Conservation (phyloP, 139 green algal species). For the Nannochloris sp. region DNA sequence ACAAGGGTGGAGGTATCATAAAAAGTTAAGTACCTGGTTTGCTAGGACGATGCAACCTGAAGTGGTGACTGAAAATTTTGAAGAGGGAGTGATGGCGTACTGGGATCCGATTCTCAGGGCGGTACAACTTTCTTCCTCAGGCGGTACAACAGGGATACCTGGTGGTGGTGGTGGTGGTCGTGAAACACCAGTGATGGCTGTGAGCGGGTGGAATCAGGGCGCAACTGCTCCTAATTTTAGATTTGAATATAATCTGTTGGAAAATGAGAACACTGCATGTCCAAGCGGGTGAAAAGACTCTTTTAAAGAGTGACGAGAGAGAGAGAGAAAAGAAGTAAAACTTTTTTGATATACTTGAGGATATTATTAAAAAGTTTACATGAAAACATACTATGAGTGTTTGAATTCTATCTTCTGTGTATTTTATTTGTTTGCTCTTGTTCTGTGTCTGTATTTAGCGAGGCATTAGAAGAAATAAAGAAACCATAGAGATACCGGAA, state of each 20-base stretch:
- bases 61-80: conserved; percentile 6
- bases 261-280: neutral
- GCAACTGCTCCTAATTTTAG: neutral
- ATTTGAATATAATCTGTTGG: neutral
- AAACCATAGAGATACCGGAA: too few relatives aligned
- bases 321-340: neutral
- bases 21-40: conserved; percentile 21
- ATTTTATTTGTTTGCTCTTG: neutral
- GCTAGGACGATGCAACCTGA: conserved; percentile 13
- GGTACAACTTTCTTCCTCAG: too few relatives aligned
- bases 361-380: too few relatives aligned
- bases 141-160: too few relatives aligned
- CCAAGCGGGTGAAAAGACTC: neutral
- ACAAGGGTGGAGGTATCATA: conserved; percentile 25
- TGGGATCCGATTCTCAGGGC: conserved; percentile 2
- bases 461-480: neutral
- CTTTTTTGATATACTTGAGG: too few relatives aligned
- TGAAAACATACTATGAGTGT: too few relatives aligned
- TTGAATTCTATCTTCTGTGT: too few relatives aligned
- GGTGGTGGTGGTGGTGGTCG: too few relatives aligned
- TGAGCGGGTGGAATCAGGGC: neutral
- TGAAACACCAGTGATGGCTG: too few relatives aligned
- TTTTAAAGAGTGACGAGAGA: neutral
- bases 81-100: conserved; percentile 13
- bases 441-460: neutral